Evolutionary conservation across 1,284 basidiomycete genomes (phyloP), one percentile per base, ranked within the genome.

Genomic region (Fomitopsis schrenkii): DNA sequence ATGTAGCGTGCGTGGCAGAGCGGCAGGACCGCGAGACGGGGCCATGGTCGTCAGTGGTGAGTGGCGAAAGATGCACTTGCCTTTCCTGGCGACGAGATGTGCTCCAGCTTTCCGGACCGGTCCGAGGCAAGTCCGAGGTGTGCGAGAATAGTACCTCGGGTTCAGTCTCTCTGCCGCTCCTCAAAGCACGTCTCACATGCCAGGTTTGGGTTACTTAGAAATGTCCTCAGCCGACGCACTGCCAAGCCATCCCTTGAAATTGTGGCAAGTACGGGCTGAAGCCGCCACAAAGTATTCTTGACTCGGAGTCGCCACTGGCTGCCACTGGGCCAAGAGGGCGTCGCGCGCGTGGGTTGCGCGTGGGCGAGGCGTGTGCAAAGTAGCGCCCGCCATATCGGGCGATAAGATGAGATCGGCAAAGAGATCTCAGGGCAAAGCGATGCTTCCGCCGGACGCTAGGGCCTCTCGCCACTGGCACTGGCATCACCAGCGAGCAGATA

Each of bases 1-100:
- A 74, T 91, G 87, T 1, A 90, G 75, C 48, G 73, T 80, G n/a
- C 89, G 81, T 35, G 89, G 77, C 17, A 89, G 76, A 3, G 81
- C 74, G 61, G 77, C 77, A 46, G 83, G 81, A 42, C 86, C 86
- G 72, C 85, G 85, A 63, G 86, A 87, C 59, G 86, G 83, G 57
- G 85, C 81, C 88, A 90, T 90, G 68, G 59, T 62, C 55, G 58
- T 36, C 52, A 22, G 22, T 33, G 30, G 30, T 33, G 28, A 14
- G 48, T 30, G 28, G 48, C 48, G 28, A 50, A 50, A 26, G 14
- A 15, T 28, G 9, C 38, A 48, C n/a, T n/a, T 45, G 42, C 42
- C 42, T 15, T 45, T 45, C 14, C 14, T 40, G 38, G 38, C 14
- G 38, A 14, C 14, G 2, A 40, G 14, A 12, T 36, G 35, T 6